Conservation (phyloP, 2,329 filamentous ascomycete species). For the Stagonosporopsis rhizophila region DNA sequence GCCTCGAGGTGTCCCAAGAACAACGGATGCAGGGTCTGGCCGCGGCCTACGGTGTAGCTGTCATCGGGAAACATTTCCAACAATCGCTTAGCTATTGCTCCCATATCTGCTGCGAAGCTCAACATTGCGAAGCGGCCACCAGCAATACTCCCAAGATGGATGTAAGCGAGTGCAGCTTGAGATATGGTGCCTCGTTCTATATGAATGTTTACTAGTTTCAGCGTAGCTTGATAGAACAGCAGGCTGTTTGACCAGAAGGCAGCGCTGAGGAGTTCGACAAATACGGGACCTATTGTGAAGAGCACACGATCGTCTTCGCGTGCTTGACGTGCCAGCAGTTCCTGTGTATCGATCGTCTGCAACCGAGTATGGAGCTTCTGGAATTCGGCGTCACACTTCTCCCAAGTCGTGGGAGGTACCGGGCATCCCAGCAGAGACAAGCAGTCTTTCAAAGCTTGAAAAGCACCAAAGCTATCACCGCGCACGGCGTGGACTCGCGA, state of each 20-base stretch:
- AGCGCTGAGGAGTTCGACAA: conserved; percentile 72
- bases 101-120: conserved; percentile 70
- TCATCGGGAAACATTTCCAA: conserved; percentile 65
- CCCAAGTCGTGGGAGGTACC: conserved; percentile 71
- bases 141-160: conserved; percentile 72
- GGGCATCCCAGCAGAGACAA: conserved; percentile 70
- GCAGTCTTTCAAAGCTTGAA: conserved; percentile 74
- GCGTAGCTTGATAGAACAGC: conserved; percentile 73
- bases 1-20: conserved; percentile 75
- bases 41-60: conserved; percentile 69
- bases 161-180: conserved; percentile 72
- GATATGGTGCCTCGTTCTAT: conserved; percentile 70
- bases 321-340: conserved; percentile 40
- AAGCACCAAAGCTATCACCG: conserved; percentile 73
- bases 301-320: conserved; percentile 61
- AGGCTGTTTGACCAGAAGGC: conserved; percentile 77
- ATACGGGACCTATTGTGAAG: conserved; percentile 70
- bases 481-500: conserved; percentile 78
- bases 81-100: conserved; percentile 67
- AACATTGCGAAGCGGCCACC: conserved; percentile 75
- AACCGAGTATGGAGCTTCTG: conserved; percentile 53
- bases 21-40: conserved; percentile 71
- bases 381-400: conserved; percentile 80
- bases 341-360: conserved; percentile 60
- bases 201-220: conserved; percentile 72